Conservation (phyloP, 345 rosid genomes). For the Linum tenue region DNA sequence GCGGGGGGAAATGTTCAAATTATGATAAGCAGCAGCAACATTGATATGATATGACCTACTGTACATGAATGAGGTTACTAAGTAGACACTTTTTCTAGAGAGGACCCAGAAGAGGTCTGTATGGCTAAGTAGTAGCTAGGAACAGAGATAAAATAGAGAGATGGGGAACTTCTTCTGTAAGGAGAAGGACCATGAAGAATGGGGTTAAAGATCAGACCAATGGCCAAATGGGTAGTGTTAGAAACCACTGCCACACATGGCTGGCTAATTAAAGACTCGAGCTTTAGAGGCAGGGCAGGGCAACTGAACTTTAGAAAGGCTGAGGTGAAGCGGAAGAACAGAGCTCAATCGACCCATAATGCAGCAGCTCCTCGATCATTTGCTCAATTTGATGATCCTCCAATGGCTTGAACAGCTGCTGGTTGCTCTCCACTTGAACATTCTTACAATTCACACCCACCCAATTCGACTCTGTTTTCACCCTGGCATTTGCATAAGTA, state of each 20-base stretch:
- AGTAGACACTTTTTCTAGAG: slow-evolving; percentile 21
- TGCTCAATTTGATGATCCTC: slow-evolving; percentile 27
- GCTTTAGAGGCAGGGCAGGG: neutral
- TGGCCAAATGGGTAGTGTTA: slow-evolving; percentile 5
- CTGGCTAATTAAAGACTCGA: too few relatives aligned
- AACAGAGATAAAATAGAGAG: slow-evolving; percentile 4
- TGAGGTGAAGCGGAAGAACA: slow-evolving; percentile 15
- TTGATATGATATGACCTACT: slow-evolving; percentile 17
- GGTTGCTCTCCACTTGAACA: slow-evolving; percentile 2
- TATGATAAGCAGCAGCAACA: too few relatives aligned
- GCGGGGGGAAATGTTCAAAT: neutral
- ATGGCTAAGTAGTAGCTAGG: slow-evolving; percentile 3
- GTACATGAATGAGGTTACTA: slow-evolving; percentile 26
- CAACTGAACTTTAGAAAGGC: slow-evolving; percentile 17
- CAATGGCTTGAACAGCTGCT: slow-evolving; percentile 6
- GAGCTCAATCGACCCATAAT: slow-evolving; percentile 25
- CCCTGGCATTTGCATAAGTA: slow-evolving; percentile 20
- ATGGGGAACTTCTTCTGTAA: neutral
- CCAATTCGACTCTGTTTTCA: slow-evolving; percentile 21
- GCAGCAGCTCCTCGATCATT: slow-evolving; percentile 29
- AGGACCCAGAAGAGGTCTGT: slow-evolving; percentile 8
- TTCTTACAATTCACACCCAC: slow-evolving; percentile 2
- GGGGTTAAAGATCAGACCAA: slow-evolving; percentile 22
- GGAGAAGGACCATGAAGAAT: slow-evolving; percentile 16
- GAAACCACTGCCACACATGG: too few relatives aligned